Evolutionary conservation across 139 green algal genomes (phyloP), one percentile per base, ranked within the genome.

Genomic region (Micractinium conductrix): DNA sequence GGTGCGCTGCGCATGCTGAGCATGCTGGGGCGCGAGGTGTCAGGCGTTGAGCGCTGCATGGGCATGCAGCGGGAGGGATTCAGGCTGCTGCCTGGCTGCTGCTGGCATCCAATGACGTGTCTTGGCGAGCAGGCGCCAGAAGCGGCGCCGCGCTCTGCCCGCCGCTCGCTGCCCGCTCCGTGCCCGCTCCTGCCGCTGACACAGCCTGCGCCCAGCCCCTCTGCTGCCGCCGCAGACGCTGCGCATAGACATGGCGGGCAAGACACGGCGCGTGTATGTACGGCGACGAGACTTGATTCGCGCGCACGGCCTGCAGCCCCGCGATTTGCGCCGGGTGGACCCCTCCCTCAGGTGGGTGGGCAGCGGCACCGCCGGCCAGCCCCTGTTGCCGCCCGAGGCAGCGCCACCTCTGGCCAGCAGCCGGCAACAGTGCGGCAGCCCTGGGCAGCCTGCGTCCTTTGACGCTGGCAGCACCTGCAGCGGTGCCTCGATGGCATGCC

Each of bases 301-400:
- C 0, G 88, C 92, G 40, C 90, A 98, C 88, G 71, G 89, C 12
- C 86, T 99, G 87, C 92, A 96, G 91, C 96, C 96, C 38, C 94
- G 96, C 14, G 96, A 99, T 84, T 83, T 99, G 73, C 90, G 96
- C 21, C 92, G 95, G 40, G 96, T 99, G 48, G 96, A 99, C 87
- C 95, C 95, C 24, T 92, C 92, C 7, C 89, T 98, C 0, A 74
- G 78, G 78, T 82, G 76, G 28, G 58, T 4, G n/a, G 10, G 44
- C 44, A 45, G 73, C n/a, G n/a, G n/a, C n/a, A n/a, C n/a, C n/a
- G n/a, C n/a, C n/a, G n/a, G n/a, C n/a, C n/a, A n/a, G n/a, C n/a
- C n/a, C n/a, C n/a, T n/a, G n/a, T n/a, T n/a, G n/a, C n/a, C n/a
- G n/a, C n/a, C n/a, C n/a, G n/a, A n/a, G n/a, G n/a, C n/a, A n/a